Evolutionary conservation across 2,329 filamentous ascomycete genomes (phyloP), one percentile per base, ranked within the genome.

Genomic region (Aspergillus felis): DNA sequence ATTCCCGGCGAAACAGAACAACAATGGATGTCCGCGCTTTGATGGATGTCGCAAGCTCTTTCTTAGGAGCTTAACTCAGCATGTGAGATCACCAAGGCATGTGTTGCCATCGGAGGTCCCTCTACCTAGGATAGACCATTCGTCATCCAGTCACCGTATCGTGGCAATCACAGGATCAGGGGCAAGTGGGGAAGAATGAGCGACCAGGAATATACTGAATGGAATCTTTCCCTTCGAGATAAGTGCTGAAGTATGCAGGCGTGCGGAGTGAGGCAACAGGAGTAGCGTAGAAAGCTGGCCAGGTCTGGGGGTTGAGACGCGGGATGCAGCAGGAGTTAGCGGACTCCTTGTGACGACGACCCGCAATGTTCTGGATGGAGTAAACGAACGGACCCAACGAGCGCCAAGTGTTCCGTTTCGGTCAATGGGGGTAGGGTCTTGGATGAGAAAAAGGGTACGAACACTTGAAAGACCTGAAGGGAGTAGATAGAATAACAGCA

Each of bases 81-180:
- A 58, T 65, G 61, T 55, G 61, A 62, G 62, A 62, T 66, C 64
- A 64, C 67, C 65, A 68, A 71, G 70, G 68, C 68, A 66, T 62
- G 62, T 61, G 62, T 65, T 70, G 70, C 69, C 71, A 71, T 74
- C 68, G 67, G 68, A 68, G 60, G 65, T 66, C 63, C 63, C 64
- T 68, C 64, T 68, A 71, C 57, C n/a, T 46, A 46, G 3, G 58
- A 65, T 62, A 70, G 65, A 66, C 64, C 73, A 74, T 72, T 68
- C 72, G 71, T 70, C 66, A 73, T 73, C 59, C 65, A 70, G 65
- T 42, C 51, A 56, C 55, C 55, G 58, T 64, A 59, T 65, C 62
- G 58, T 64, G 61, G 59, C 63, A 66, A 65, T 61, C 62, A 61
- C 62, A 59, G 24, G 5, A 25, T 2, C 25, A n/a, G 6, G 35